These are phyloP conservation scores for Turnera subulata DNA, from an alignment of 345 rosid species.

Conservation along the genomic window DNA sequence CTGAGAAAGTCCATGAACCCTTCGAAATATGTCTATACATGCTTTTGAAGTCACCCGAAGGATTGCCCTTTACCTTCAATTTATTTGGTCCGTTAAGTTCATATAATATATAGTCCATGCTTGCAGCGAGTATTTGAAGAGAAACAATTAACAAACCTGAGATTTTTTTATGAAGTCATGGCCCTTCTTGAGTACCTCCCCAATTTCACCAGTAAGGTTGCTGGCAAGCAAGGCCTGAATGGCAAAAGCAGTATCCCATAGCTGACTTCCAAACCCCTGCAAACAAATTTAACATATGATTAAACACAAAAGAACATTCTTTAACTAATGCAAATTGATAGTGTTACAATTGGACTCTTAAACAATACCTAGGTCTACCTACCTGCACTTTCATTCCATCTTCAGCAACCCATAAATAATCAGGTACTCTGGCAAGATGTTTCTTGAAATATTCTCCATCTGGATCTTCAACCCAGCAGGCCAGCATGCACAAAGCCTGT, in stretches of 20 bases:
- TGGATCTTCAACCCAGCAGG: conserved; percentile 43
- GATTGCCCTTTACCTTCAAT: neutral
- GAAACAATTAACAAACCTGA: conserved; percentile 41
- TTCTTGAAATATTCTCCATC: conserved; percentile 56
- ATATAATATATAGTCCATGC: too few relatives aligned
- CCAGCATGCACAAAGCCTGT: conserved; percentile 33
- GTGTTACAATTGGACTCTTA: neutral
- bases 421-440: conserved; percentile 70
- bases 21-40: too few relatives aligned
- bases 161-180: conserved; percentile 73
- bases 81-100: too few relatives aligned
- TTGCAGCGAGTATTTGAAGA: neutral
- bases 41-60: too few relatives aligned
- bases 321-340: neutral
- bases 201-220: conserved; percentile 47
- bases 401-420: conserved; percentile 87
- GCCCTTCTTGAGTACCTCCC: conserved; percentile 55
- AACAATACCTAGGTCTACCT: too few relatives aligned
- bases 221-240: conserved; percentile 74
- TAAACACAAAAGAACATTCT: neutral
- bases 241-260: conserved; percentile 72
- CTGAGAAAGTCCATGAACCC: too few relatives aligned
- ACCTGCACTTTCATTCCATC: conserved; percentile 97
- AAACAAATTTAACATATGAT: neutral
- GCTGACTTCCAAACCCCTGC: conserved; percentile 80